Percentiles rank a stretch among this genome's conserved stretches.
phyloP scores from a whole-genome alignment of 2,329 filamentous ascomycete species.

The Xylariaceae sp. region DNA sequence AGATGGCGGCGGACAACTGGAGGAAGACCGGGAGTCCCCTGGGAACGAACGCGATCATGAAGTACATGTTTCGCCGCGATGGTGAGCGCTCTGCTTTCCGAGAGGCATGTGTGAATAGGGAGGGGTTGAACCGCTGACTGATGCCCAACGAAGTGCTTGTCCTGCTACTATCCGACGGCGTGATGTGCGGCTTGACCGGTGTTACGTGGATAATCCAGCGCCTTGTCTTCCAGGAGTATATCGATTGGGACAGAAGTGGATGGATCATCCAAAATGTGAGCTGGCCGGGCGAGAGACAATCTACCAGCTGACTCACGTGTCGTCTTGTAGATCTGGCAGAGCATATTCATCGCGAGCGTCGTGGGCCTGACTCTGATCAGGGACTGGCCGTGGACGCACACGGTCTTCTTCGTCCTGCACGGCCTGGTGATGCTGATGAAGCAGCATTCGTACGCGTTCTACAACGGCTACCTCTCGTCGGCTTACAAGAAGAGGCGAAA shows the following conservation, averaged over 20 bases:
- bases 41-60: constrained; percentile 64
- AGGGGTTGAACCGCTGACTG: no score
- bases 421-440: constrained; percentile 75
- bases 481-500: constrained; percentile 42
- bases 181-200: constrained; percentile 59
- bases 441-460: constrained; percentile 72
- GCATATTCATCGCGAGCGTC: constrained; percentile 51
- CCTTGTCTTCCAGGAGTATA: constrained; percentile 46
- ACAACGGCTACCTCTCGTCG: constrained; percentile 65
- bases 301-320: no score
- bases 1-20: constrained; percentile 63
- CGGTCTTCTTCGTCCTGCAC: constrained; percentile 58
- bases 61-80: constrained; percentile 53
- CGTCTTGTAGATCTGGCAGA: constrained; percentile 54
- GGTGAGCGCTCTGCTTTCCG: constrained; percentile 22
- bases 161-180: constrained; percentile 55
- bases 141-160: constrained; percentile 38
- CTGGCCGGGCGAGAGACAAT: constrained; percentile 1
- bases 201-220: constrained; percentile 61
- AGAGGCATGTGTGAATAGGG: no score
- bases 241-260: constrained; percentile 61
- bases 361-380: constrained; percentile 60
- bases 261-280: constrained; percentile 66
- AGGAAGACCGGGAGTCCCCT: constrained; percentile 59
- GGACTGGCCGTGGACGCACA: constrained; percentile 71